A percentile compares a stretch with the other conserved stretches of the same genome.
These are phyloP conservation scores for Lactarius trivialis DNA, from an alignment of 768 basidiomycete species.

Conservation along the genomic window DNA sequence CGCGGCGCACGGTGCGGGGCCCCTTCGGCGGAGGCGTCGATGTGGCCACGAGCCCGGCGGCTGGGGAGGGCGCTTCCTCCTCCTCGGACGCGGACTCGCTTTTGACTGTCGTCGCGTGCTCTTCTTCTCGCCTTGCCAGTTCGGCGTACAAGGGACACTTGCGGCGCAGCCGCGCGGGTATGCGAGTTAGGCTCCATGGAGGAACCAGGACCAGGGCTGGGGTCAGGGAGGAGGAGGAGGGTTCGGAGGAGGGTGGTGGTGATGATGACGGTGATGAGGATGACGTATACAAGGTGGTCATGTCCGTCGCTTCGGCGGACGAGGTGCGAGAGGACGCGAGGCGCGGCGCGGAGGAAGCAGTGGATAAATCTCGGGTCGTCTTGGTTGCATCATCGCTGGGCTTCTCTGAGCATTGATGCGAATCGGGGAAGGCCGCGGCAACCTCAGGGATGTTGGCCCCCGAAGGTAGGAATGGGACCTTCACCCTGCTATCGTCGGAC, in stretches of 20 bases:
- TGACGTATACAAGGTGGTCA: not conserved
- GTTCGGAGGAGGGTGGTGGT: not conserved
- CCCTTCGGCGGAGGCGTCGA: not conserved
- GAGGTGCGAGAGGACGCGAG: conserved; percentile 10
- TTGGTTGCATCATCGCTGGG: not conserved
- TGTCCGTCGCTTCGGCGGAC: conserved; percentile 6
- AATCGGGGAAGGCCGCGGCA: conserved; percentile 2
- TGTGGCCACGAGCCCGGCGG: not conserved
- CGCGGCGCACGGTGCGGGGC: not conserved
- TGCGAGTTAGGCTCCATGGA: conserved; percentile 8
- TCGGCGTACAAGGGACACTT: conserved; percentile 13
- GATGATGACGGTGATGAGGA: not conserved
- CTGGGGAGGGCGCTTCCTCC: not conserved
- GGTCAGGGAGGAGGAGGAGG: not conserved
- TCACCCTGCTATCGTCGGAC: conserved; percentile 13
- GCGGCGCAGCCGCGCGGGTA: conserved; percentile 16
- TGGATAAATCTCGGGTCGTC: conserved; percentile 1
- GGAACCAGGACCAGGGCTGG: not conserved
- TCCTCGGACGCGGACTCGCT: not conserved
- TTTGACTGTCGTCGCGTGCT: not conserved
- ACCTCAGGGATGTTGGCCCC: not conserved
- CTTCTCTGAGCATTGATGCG: not conserved
- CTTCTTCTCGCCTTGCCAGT: not conserved
- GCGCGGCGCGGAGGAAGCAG: not conserved
- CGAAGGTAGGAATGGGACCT: not conserved